Base-by-base conservation (phyloP, 768 basidiomycete genomes). In the Kwoniella sp. region DNA sequence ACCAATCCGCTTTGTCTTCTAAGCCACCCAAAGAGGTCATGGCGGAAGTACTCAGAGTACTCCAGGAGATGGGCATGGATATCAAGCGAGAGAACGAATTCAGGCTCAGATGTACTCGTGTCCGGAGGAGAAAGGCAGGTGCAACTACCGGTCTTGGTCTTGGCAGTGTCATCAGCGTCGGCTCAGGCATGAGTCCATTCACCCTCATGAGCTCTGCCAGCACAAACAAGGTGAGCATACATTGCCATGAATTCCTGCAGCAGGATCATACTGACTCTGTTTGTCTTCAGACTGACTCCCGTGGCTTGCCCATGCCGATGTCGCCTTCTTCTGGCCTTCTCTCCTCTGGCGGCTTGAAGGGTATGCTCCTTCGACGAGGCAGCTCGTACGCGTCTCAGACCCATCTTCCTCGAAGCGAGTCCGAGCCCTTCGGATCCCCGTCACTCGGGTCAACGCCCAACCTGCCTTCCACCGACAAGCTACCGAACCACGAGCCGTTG, bases 11-110 rank as follows among this genome's bases (percentile, higher is more conserved):
- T 56, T 85, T 97, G 71, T 96, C 95, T 33, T 91, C 88, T 2
- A 85, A 86, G 22, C 83, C 87, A 9, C 93, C 95, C 36, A 86
- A 88, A 0, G 90, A 91, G 69, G 93, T 98, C 36, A 91, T 98
- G 83, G 86, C 84, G 64, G 90, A 92, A 76, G 86, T 98, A 29
- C 85, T 85, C 72, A 84, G 84, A 65, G 89, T 93, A 13, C 83
- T 99, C 64, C 85, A 87, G 69, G 86, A 85, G 30, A 92, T 98
- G 91, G 96, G 95, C 21, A 83, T 99, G 58, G 92, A 94, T 62
- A 85, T 94, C 63, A 86, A 89, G 72, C 80, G 86, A 30, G 96
- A 99, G 82, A 88, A 87, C 68, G 92, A 96, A 75, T 98, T 85
- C 82, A 94, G 92, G 83, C 88, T 88, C 74, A 83, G 90, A 64